A percentile compares a stretch with the other conserved stretches of the same genome.
These are phyloP conservation scores for Gracilaria domingensis DNA, from an alignment of 23 red algal species.

Conservation along the genomic window DNA sequence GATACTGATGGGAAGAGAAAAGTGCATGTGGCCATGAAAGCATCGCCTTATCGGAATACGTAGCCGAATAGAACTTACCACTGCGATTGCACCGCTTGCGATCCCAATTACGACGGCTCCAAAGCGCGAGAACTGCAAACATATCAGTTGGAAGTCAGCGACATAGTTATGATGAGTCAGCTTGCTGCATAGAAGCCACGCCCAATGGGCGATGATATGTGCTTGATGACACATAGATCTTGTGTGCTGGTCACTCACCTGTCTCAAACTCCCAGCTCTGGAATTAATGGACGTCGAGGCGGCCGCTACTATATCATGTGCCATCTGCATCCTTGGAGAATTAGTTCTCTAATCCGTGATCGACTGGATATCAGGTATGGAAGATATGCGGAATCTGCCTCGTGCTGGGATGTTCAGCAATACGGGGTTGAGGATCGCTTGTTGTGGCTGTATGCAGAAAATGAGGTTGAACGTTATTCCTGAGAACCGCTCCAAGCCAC, in stretches of 20 bases:
- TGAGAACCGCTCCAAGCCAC: too few species aligned
- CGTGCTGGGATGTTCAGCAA: background rate
- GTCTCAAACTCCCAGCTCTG: constrained; percentile 48
- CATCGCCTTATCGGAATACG: background rate
- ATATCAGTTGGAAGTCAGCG: background rate
- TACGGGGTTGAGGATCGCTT: background rate
- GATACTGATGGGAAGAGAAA: background rate
- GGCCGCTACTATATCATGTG: constrained; percentile 52
- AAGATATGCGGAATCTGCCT: background rate
- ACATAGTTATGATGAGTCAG: constrained; percentile 8
- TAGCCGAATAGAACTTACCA: constrained; percentile 20
- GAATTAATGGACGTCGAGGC: constrained; percentile 46
- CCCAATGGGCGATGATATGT: background rate
- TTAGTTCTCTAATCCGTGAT: background rate
- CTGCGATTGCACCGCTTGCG: constrained; percentile 36
- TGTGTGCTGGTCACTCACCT: constrained; percentile 6
- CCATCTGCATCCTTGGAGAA: constrained; percentile 51
- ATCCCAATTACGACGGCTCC: constrained; percentile 48
- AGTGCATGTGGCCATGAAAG: background rate
- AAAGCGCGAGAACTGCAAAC: constrained; percentile 41
- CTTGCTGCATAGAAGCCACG: background rate
- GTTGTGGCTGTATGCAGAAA: background rate
- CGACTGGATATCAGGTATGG: background rate
- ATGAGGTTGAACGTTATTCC: background rate
- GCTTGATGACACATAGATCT: constrained; percentile 1